Evolutionary conservation across 2,329 filamentous ascomycete species (phyloP), one percentile per base, ranked within the genome.

Genomic region (Ascocoryne sarcoides): DNA sequence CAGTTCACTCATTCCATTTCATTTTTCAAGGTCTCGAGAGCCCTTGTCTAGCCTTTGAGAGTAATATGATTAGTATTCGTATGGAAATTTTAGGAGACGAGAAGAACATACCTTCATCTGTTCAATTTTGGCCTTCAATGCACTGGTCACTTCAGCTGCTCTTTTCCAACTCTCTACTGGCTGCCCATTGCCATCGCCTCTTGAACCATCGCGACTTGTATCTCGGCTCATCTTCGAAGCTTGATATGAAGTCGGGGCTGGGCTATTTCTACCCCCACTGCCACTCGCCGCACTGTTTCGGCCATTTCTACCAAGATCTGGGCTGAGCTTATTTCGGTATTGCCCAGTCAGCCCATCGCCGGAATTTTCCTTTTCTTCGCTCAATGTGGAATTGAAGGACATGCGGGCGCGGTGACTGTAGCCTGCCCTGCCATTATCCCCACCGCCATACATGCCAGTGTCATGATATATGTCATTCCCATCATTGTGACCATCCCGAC

Each of bases 81-180:
- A n/a, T n/a, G n/a, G n/a, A n/a, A n/a, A n/a, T n/a, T n/a, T n/a
- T n/a, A n/a, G n/a, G n/a, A n/a, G n/a, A n/a, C n/a, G 39, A 14
- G 15, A 8, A 36, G 26, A 39, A 45, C 65, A 51, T 56, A 76
- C 77, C 74, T 96, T 98, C 92, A 98, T 98, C 70, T 92, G 84
- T 69, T 96, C 92, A 62, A 98, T 98, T 60, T 92, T 79, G 38
- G 90, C 88, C 69, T 96, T 98, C 57, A 98, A 64, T 62, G 95
- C 92, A 63, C 89, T 95, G 40, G 92, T 98, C 43, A 98, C 92
- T 67, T 98, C 92, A 2, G 92, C 92, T 14, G 92, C 92, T 52
- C 92, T 74, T 67, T 89, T 93, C 92, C 92, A 98, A 60, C 89
- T 96, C 66, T 98, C 92, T 14, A 81, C 79, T 1, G 79, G 79